These are phyloP conservation scores for Orbilia blumenaviensis DNA, from an alignment of 2,329 filamentous ascomycete genomes.

Conservation along the genomic window DNA sequence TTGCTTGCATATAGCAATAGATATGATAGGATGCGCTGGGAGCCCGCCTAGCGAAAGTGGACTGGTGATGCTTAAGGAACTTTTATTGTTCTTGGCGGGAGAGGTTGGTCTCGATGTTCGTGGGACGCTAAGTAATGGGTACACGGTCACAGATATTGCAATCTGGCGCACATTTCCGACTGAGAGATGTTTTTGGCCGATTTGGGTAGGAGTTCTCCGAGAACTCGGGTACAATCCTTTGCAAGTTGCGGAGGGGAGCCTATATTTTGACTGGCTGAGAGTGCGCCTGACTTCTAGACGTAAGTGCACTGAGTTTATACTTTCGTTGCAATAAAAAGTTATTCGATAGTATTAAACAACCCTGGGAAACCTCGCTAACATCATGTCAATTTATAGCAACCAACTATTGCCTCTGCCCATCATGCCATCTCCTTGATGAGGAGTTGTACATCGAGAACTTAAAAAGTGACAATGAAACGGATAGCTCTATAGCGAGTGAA, in stretches of 20 bases:
- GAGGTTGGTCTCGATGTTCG: slow-evolving; percentile 6
- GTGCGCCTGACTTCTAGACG: not conserved
- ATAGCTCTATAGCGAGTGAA: too few relatives aligned
- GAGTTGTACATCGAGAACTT: too few relatives aligned
- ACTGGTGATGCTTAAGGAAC: not conserved
- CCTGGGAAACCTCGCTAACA: too few relatives aligned
- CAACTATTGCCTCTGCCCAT: too few relatives aligned
- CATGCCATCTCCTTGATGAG: too few relatives aligned
- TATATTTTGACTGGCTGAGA: not conserved
- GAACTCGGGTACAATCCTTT: not conserved
- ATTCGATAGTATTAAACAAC: too few relatives aligned
- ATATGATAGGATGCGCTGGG: not conserved
- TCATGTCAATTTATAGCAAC: too few relatives aligned
- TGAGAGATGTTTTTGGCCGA: slow-evolving; percentile 5
- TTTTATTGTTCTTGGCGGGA: slow-evolving; percentile 2
- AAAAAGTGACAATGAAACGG: too few relatives aligned
- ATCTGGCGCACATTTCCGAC: not conserved
- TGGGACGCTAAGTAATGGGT: not conserved
- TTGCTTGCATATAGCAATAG: not conserved
- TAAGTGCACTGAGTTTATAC: too few relatives aligned
- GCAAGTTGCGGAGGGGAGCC: slow-evolving; percentile 1
- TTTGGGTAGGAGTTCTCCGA: not conserved
- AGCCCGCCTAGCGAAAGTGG: not conserved
- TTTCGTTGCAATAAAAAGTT: too few relatives aligned
- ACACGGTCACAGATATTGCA: not conserved